Evolutionary conservation across 768 basidiomycete genomes (phyloP), one percentile per base, ranked within the genome.

Genomic region (Pisolithus sp.): DNA sequence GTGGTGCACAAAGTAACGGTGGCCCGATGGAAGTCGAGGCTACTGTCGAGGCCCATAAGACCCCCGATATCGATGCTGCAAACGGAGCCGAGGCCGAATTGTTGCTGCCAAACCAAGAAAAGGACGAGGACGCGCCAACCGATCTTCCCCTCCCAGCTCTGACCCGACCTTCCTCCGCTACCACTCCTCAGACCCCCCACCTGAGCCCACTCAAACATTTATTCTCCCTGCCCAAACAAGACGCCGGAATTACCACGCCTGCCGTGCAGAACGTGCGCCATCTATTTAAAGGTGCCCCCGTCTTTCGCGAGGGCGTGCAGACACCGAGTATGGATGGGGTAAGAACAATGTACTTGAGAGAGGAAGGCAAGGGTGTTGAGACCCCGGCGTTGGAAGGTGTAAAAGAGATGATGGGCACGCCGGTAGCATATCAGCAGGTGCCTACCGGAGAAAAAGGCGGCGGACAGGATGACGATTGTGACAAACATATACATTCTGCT

Each of bases 301-400:
- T 39, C 10, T 34, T 10, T 34, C 31, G 12, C 5, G 10, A 34
- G 45, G 50, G 53, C 8, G 51, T 42, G 8, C 54, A 62, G 43
- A 73, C 72, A 8, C 71, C 74, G 49, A 54, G 54, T 45, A 57
- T 71, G 59, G 62, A 66, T 28, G 73, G 71, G 12, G 53, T 72
- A 31, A 56, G 62, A 28, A 63, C 59, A 39, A 58, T 73, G 60
- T 71, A 65, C 51, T 39, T 58, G 10, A 56, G 43, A 9, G 63
- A 56, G 18, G 54, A 56, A 12, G 12, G 49, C 26, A 49, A 9
- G 13, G 31, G 31, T 21, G 46, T 51, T 37, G 60, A 58, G 20
- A 64, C 61, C 7, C 64, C 62, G 1, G 48, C 53, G 13, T 60
- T 64, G 42, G 62, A 69, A 48, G 67, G 58, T 23, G 56, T 68